Evolutionary conservation across 441 rosid species (phyloP).

Genomic region (Hura crepitans): DNA sequence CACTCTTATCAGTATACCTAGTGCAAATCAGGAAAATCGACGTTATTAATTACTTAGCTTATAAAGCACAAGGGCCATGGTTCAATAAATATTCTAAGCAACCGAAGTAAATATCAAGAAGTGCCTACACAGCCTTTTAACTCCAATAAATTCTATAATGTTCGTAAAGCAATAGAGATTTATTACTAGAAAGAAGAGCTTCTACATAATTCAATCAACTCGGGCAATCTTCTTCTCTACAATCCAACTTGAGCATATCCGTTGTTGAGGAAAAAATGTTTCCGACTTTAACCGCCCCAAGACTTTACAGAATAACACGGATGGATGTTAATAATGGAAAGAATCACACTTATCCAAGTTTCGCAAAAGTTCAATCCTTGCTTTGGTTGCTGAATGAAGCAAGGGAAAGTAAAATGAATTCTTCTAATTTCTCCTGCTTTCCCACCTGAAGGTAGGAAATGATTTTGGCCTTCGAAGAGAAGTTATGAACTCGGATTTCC

Average conservation of each 20-base stretch:
- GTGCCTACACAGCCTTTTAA: too few species aligned
- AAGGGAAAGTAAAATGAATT: too few species aligned
- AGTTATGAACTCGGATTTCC: too few species aligned
- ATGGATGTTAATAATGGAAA: neutral
- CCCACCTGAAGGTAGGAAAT: too few species aligned
- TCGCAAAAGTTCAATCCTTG: neutral
- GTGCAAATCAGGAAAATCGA: slow-evolving; percentile 9
- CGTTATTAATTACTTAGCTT: slow-evolving; percentile 21
- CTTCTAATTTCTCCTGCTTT: too few species aligned
- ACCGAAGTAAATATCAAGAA: too few species aligned
- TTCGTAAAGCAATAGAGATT: too few species aligned
- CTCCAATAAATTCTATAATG: too few species aligned
- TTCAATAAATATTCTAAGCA: too few species aligned
- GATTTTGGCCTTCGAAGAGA: too few species aligned
- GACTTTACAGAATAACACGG: neutral
- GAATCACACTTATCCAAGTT: neutral
- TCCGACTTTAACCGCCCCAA: neutral
- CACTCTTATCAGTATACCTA: slow-evolving; percentile 86
- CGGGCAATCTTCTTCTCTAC: neutral
- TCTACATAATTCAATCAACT: neutral
- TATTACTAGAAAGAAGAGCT: too few species aligned
- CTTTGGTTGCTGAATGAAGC: too few species aligned
- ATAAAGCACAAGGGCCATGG: neutral
- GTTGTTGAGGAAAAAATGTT: neutral
- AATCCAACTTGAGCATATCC: neutral